Percentiles rank a stretch among this genome's conserved stretches.
Conservation (phyloP, 768 basidiomycete genomes). For the Amanita exitialis region DNA sequence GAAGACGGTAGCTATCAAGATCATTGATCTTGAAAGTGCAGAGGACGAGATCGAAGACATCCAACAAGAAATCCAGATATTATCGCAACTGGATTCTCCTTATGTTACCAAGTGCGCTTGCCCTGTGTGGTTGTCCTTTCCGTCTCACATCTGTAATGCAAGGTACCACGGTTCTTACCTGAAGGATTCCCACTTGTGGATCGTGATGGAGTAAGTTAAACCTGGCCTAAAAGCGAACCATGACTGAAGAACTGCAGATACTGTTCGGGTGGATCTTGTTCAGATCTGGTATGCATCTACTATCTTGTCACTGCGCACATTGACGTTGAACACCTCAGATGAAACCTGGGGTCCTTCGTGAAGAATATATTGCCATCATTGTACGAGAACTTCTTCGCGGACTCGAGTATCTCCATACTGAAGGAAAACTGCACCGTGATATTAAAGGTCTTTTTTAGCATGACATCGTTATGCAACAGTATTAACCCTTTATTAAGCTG, state of each 20-base stretch:
- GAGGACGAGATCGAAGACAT: conserved; percentile 99
- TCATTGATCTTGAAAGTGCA: conserved; percentile 97
- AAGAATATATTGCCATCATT: conserved; percentile 98
- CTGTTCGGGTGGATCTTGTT: conserved; percentile 96
- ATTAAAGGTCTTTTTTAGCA: conserved; percentile 70
- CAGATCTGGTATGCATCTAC: conserved; percentile 63
- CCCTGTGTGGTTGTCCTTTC: not conserved
- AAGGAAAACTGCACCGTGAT: conserved; percentile 97
- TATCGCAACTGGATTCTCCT: conserved; percentile 91
- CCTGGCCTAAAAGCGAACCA: not conserved
- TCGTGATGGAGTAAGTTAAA: conserved; percentile 84
- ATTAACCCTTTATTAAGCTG: conserved; percentile 42
- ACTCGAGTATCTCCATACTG: conserved; percentile 89
- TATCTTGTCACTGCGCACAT: conserved; percentile 9
- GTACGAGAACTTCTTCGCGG: conserved; percentile 86
- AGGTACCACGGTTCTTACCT: conserved; percentile 93
- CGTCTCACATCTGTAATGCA: conserved; percentile 14
- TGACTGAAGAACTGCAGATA: conserved; percentile 42
- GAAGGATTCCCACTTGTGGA: conserved; percentile 96
- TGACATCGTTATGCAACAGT: not conserved
- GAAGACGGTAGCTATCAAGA: conserved; percentile 98
- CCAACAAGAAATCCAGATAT: conserved; percentile 96
- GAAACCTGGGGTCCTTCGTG: conserved; percentile 96
- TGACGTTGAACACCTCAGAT: conserved; percentile 43
- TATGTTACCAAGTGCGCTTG: conserved; percentile 85